Base-by-base conservation (phyloP, 345 rosid species). In the Combretum micranthum region DNA sequence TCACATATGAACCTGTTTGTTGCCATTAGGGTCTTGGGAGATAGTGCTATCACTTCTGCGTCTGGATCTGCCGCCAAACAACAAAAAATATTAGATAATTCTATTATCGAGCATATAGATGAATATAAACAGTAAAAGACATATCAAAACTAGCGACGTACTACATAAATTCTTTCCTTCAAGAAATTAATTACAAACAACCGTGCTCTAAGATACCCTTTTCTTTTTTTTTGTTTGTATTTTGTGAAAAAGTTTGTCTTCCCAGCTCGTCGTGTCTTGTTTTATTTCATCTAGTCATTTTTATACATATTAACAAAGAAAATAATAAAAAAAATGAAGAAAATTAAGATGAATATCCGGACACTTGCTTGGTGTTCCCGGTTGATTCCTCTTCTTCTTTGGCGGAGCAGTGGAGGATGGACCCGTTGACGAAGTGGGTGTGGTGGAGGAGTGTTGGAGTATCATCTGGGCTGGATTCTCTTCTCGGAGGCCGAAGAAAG, bases 1-100 rank as follows among this genome's bases (percentile, higher is more conserved):
- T 83, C 93, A 50, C 96, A 87, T 53, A 85, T 63, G 86, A 87
- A 85, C 73, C 93, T 79, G 80, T 87, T 87, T 64, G 92, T 87
- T 68, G 93, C 90, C 89, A 85, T 83, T 59, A 87, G 77, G 53
- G 92, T 79, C 86, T 77, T 87, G 64, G 96, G 96, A 46, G 96
- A 87, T 67, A 87, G 75, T 18, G 96, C 92, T 74, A 87, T 79
- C 73, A 87, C 89, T 63, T 85, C 92, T 50, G 96, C 84, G 76
- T 85, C 96, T 57, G 96, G 92, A 80, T 85, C 96, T 87, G 80
- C 64, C 53, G 13, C 37, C 42, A 56, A 23, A 53, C 32, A 57
- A 51, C 43, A 50, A 62, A 60, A 55, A 14, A n/a, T 52, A 50
- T 42, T 47, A 53, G 57, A 2, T 20, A n/a, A n/a, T n/a, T n/a